A percentile compares a stretch with the other conserved stretches of the same genome.
These are phyloP conservation scores for Phytophthora ramorum DNA, from an alignment of 352 stramenopile species.

Conservation along the genomic window DNA sequence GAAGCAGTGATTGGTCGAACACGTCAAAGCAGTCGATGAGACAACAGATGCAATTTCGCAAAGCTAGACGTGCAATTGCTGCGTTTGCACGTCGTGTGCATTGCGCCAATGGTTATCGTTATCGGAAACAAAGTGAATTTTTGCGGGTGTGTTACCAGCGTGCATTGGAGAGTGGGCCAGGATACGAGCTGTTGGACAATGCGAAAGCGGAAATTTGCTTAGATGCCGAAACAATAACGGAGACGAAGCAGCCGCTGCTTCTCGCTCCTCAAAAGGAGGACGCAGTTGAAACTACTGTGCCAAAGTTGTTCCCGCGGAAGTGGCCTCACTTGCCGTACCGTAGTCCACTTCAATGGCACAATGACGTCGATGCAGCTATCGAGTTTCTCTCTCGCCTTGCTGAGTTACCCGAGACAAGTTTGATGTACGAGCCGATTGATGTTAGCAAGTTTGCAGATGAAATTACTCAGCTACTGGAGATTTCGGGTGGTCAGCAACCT, in stretches of 20 bases:
- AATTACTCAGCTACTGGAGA: constrained; percentile 14
- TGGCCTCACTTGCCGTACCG: constrained; percentile 76
- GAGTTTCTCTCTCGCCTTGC: constrained; percentile 58
- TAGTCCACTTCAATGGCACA: constrained; percentile 57
- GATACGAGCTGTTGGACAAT: constrained; percentile 29
- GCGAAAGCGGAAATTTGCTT: constrained; percentile 14
- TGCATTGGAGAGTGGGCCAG: constrained; percentile 50
- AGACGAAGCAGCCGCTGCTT: constrained; percentile 28
- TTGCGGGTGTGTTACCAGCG: constrained; percentile 66
- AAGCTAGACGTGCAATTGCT: constrained; percentile 40
- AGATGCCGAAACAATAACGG: not conserved
- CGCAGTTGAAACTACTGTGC: constrained; percentile 51
- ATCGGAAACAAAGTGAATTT: constrained; percentile 72
- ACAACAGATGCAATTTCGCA: constrained; percentile 28
- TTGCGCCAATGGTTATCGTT: constrained; percentile 56
- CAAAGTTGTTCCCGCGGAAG: constrained; percentile 58
- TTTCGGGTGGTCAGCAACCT: not conserved
- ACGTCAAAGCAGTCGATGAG: constrained; percentile 4
- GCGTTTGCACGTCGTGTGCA: constrained; percentile 47
- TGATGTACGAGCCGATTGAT: constrained; percentile 78
- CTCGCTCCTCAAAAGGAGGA: constrained; percentile 40
- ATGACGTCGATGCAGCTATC: constrained; percentile 43
- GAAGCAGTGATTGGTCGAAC: not conserved
- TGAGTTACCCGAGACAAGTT: constrained; percentile 57
- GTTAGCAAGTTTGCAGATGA: constrained; percentile 50